Conservation (phyloP, 257 asterid genomes). For the Solanum ossicruentum region DNA sequence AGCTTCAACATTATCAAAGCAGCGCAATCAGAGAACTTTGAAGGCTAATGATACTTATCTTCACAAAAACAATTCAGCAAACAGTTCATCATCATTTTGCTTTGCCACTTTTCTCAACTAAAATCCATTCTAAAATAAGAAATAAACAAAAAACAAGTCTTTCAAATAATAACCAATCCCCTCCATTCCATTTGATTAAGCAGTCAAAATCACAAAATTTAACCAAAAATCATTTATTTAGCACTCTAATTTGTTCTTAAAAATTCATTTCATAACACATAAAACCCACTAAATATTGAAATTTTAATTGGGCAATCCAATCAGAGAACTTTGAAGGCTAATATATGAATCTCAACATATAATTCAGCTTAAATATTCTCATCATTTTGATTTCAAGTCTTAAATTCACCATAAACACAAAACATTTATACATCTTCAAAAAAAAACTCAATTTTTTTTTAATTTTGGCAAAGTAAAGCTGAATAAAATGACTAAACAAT, state of each 20-base stretch:
- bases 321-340: slow-evolving; percentile 37
- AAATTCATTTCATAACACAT: too few relatives aligned
- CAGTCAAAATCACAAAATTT: neutral
- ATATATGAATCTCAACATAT: slow-evolving; percentile 4
- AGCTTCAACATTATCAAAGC: neutral
- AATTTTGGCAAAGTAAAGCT: slow-evolving; percentile 15
- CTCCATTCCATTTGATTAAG: neutral
- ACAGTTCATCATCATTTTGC: slow-evolving; percentile 36
- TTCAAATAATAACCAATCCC: neutral
- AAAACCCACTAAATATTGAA: too few relatives aligned
- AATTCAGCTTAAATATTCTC: slow-evolving; percentile 8
- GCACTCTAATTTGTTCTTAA: too few relatives aligned
- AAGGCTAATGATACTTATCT: slow-evolving; percentile 6
- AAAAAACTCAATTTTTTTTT: too few relatives aligned
- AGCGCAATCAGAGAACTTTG: slow-evolving; percentile 16
- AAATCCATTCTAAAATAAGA: neutral
- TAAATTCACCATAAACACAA: neutral
- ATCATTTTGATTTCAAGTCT: slow-evolving; percentile 10
- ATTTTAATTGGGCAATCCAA: slow-evolving; percentile 1
- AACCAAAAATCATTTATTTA: neutral
- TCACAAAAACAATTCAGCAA: slow-evolving; percentile 24
- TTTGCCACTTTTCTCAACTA: neutral
- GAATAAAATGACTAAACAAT: slow-evolving; percentile 7
- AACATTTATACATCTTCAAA: neutral
- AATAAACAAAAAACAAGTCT: neutral